Percentiles rank a stretch among this genome's conserved stretches.
These are phyloP conservation scores for Trebouxiophyceae sp. DNA, from an alignment of 163 green algal species.

Conservation along the genomic window DNA sequence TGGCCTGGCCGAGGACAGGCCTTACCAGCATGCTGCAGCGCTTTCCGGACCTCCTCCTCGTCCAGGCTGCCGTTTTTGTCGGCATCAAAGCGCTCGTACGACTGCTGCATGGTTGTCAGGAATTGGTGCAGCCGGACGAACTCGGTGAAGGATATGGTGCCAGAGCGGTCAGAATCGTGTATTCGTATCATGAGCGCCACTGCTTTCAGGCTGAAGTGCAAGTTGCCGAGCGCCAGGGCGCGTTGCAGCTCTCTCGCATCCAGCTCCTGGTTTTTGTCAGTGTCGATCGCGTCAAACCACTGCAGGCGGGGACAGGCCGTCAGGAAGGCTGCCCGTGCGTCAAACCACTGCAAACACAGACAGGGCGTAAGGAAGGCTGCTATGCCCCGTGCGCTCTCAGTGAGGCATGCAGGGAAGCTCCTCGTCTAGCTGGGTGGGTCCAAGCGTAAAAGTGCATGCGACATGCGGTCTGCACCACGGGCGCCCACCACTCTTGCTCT, in stretches of 20 bases:
- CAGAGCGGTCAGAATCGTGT: conserved; percentile 26
- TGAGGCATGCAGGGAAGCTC: no score
- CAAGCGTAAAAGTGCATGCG: no score
- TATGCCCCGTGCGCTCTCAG: no score
- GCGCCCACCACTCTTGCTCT: no score
- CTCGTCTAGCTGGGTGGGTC: no score
- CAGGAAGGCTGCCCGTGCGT: no score
- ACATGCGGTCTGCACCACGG: no score
- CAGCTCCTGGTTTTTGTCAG: conserved; percentile 40
- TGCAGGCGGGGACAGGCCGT: no score
- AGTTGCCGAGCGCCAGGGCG: conserved; percentile 50
- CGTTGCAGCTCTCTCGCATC: conserved; percentile 56
- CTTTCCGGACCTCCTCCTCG: conserved; percentile 46
- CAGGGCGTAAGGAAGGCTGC: no score
- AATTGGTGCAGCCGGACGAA: conserved; percentile 49
- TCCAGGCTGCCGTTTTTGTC: conserved; percentile 49
- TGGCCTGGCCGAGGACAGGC: no score
- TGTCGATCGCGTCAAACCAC: conserved; percentile 58
- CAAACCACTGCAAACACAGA: no score
- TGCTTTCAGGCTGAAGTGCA: conserved; percentile 45
- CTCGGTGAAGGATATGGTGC: conserved; percentile 30
- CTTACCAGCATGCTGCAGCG: conserved; percentile 21
- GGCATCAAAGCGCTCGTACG: conserved; percentile 44
- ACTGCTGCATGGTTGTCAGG: conserved; percentile 33
- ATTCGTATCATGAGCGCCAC: conserved; percentile 31